These are phyloP conservation scores for Leccinum subgranulosum DNA, from an alignment of 768 basidiomycete species.

Conservation along the genomic window DNA sequence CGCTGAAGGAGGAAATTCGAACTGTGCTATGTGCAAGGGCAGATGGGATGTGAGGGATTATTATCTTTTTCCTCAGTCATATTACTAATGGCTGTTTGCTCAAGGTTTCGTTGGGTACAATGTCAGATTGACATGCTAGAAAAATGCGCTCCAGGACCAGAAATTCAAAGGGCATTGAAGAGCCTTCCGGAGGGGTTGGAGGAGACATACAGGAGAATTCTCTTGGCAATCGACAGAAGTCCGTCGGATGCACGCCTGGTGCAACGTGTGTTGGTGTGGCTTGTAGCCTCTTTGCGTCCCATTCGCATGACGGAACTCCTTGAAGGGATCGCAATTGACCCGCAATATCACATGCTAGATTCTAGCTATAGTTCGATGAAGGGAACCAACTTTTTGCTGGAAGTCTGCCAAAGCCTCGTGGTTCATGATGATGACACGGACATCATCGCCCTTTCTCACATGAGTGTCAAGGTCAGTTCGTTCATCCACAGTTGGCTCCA, in stretches of 20 bases:
- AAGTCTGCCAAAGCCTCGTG: slow-evolving; percentile 6
- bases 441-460: slow-evolving; percentile 10
- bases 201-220: slow-evolving; percentile 24
- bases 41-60: slow-evolving; percentile 18
- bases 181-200: slow-evolving; percentile 13
- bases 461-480: slow-evolving; percentile 14
- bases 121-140: slow-evolving; percentile 13
- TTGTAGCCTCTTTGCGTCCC: slow-evolving; percentile 6
- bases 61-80: background rate
- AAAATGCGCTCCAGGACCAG: background rate
- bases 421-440: slow-evolving; percentile 10
- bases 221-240: slow-evolving; percentile 5
- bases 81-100: background rate
- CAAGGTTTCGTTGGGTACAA: slow-evolving; percentile 18
- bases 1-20: slow-evolving; percentile 10
- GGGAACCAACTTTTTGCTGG: background rate
- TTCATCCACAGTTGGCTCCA: no score
- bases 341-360: background rate
- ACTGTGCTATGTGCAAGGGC: slow-evolving; percentile 3
- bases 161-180: slow-evolving; percentile 3
- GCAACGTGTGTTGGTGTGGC: slow-evolving; percentile 8
- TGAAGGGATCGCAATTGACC: slow-evolving; percentile 6
- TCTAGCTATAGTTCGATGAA: background rate
- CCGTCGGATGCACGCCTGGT: background rate
- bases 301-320: slow-evolving; percentile 8